Percentiles rank a stretch among this genome's conserved stretches.
phyloP scores from a whole-genome alignment of 2,329 filamentous ascomycete genomes.

The Esteya vermicola region DNA sequence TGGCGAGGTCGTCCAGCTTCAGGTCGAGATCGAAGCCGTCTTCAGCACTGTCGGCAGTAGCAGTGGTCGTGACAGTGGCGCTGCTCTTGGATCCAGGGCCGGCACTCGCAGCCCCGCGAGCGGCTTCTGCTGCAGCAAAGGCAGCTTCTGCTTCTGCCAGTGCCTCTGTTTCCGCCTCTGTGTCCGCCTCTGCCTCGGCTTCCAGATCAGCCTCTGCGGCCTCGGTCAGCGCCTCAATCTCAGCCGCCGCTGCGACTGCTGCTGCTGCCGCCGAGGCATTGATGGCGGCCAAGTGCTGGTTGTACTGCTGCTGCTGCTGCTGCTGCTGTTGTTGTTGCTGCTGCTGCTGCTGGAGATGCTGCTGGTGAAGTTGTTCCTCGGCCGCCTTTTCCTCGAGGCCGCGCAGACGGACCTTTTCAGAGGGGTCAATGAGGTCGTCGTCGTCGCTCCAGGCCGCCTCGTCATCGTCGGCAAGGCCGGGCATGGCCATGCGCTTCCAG shows the following conservation, averaged over 20 bases:
- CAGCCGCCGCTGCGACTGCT: background rate
- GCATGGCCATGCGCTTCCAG: slow-evolving; percentile 50
- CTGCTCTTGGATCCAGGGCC: too few relatives aligned
- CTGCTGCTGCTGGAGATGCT: slow-evolving; percentile 14
- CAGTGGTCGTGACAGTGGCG: too few relatives aligned
- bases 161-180: background rate
- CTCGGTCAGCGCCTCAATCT: background rate
- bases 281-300: slow-evolving; percentile 3
- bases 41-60: too few relatives aligned
- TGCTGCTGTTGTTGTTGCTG: slow-evolving; percentile 14
- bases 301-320: slow-evolving; percentile 11
- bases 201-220: background rate
- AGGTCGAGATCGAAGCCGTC: background rate
- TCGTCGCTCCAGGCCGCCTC: slow-evolving; percentile 51
- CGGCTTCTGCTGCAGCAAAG: too few relatives aligned
- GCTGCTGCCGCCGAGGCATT: background rate
- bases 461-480: slow-evolving; percentile 43
- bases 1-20: background rate
- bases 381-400: slow-evolving; percentile 30
- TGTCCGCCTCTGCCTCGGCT: background rate
- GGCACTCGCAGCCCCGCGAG: too few relatives aligned
- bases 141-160: background rate
- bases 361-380: slow-evolving; percentile 17
- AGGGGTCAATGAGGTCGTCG: slow-evolving; percentile 46
- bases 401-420: slow-evolving; percentile 41